Evolutionary conservation across 1,284 basidiomycete genomes (phyloP).

Genomic region (Ganoderma leucocontextum): DNA sequence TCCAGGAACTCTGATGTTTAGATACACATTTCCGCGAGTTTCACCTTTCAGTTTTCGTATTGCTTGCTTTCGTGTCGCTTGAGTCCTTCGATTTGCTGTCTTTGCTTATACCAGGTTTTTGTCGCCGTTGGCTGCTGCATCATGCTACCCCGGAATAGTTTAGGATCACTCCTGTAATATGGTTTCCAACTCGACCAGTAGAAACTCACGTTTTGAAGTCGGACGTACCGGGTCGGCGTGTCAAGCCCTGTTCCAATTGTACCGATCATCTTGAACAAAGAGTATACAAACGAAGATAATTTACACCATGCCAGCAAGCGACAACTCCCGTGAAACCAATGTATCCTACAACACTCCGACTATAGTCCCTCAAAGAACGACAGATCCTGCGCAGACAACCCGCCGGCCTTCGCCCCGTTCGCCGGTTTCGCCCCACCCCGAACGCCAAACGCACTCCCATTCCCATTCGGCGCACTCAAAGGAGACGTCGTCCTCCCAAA

Average conservation of each 20-base stretch:
- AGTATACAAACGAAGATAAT: constrained; percentile 20
- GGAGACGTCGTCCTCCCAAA: constrained; percentile 4
- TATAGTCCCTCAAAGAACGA: constrained; percentile 79
- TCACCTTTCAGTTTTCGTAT: neutral
- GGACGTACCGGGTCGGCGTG: neutral
- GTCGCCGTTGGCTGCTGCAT: neutral
- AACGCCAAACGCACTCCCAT: neutral
- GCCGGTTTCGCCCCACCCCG: constrained; percentile 38
- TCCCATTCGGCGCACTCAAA: neutral
- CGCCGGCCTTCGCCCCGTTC: constrained; percentile 43
- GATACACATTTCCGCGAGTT: neutral
- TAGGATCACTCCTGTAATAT: neutral
- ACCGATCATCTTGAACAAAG: neutral
- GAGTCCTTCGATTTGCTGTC: neutral
- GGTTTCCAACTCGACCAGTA: neutral
- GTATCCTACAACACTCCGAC: constrained; percentile 9
- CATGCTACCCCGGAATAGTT: neutral
- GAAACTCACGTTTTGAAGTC: neutral
- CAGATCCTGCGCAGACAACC: constrained; percentile 73
- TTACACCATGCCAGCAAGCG: constrained; percentile 23
- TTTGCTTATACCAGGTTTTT: neutral
- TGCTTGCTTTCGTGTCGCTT: neutral
- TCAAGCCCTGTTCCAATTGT: neutral
- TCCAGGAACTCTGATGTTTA: neutral
- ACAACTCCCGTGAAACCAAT: constrained; percentile 1